Evolutionary conservation across 371 early-diverging fungal species (phyloP).

Genomic region (Haplosporangium sp.): DNA sequence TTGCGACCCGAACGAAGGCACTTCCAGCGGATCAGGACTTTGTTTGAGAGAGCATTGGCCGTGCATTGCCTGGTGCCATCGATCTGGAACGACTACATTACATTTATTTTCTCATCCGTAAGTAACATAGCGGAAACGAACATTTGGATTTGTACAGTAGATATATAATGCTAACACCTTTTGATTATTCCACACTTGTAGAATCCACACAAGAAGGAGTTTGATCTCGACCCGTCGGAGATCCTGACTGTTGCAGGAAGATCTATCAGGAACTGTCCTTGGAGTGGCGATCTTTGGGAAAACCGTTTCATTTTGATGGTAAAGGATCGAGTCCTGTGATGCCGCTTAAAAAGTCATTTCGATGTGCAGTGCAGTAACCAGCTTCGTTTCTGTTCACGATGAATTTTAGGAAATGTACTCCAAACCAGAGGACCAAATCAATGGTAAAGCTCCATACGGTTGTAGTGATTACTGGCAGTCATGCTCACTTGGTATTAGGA

Average conservation of each 20-base stretch:
- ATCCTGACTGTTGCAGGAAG: slow-evolving; percentile 15
- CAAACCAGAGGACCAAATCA: slow-evolving; percentile 21
- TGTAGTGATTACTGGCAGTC: background rate
- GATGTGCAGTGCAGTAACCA: background rate
- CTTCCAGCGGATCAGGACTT: slow-evolving; percentile 26
- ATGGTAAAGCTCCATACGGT: slow-evolving; percentile 4
- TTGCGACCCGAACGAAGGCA: slow-evolving; percentile 1
- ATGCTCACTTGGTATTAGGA: no score
- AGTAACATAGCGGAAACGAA: background rate
- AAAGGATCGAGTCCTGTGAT: background rate
- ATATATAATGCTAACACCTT: no score
- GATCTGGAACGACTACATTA: slow-evolving; percentile 41
- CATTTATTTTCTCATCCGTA: slow-evolving; percentile 34
- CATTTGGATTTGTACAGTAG: no score
- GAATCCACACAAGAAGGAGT: slow-evolving; percentile 18
- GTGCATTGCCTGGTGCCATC: slow-evolving; percentile 38
- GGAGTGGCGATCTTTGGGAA: slow-evolving; percentile 52
- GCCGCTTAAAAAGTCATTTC: background rate
- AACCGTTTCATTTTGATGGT: slow-evolving; percentile 28
- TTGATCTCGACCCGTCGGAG: slow-evolving; percentile 28
- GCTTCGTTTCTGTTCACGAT: background rate
- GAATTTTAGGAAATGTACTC: slow-evolving; percentile 20
- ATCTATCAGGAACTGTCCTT: slow-evolving; percentile 43
- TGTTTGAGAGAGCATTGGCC: slow-evolving; percentile 38
- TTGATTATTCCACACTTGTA: background rate